Percentiles rank a stretch among this genome's conserved stretches.
These are phyloP conservation scores for Puccinellia tenuiflora DNA, from an alignment of 176 grass and related monocot genomes.

Conservation along the genomic window DNA sequence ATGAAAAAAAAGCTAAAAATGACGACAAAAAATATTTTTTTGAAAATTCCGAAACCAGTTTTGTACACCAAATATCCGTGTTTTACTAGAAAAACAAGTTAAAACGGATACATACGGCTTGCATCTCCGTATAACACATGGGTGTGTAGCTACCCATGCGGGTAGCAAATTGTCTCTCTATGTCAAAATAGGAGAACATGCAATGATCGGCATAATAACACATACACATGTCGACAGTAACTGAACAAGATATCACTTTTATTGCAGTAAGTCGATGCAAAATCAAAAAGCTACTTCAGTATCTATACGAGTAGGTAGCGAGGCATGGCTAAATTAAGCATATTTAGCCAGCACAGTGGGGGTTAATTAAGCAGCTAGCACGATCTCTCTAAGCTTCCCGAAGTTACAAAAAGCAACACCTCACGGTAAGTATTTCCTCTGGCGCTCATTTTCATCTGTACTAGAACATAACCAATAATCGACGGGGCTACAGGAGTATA, in stretches of 20 bases:
- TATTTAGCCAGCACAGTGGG: not conserved
- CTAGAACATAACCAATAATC: not conserved
- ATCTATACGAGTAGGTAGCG: not conserved
- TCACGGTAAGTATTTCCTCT: too few species aligned
- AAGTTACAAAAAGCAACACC: conserved; percentile 5
- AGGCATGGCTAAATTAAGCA: not conserved
- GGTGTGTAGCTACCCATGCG: too few species aligned
- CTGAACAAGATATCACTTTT: not conserved
- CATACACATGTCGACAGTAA: not conserved
- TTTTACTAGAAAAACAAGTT: too few species aligned
- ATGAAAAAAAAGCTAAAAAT: too few species aligned
- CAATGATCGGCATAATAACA: not conserved
- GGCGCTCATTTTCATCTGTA: not conserved
- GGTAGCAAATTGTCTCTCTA: too few species aligned
- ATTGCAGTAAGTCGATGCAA: conserved; percentile 5
- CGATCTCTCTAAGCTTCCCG: not conserved
- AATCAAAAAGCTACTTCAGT: not conserved
- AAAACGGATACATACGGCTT: too few species aligned
- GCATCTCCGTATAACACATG: too few species aligned
- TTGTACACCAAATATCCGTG: too few species aligned
- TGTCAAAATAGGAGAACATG: not conserved
- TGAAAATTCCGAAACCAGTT: too few species aligned
- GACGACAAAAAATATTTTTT: too few species aligned
- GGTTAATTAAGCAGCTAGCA: not conserved
- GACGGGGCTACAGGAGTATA: not conserved